Percentiles rank a stretch among this genome's conserved stretches.
Evolutionary conservation across 1,284 basidiomycete genomes (phyloP).

Genomic region (Retiboletus flavoniger): DNA sequence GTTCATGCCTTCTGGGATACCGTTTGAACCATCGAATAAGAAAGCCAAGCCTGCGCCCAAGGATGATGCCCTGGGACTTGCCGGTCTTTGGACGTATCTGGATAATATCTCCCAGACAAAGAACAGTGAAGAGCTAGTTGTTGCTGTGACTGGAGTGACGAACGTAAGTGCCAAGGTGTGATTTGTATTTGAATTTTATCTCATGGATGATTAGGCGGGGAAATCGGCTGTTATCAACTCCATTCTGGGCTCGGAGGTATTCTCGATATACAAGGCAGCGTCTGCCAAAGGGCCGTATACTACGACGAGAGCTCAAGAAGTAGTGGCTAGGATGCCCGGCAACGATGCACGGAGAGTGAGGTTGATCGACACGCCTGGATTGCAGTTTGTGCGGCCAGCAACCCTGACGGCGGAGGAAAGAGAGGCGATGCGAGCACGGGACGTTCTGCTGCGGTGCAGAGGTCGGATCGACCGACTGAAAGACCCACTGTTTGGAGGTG

Average conservation of each 20-base stretch:
- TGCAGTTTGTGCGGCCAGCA: constrained; percentile 56
- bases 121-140: constrained; percentile 46
- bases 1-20: constrained; percentile 48
- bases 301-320: constrained; percentile 65
- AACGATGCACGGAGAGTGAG: constrained; percentile 47
- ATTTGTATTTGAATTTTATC: constrained; percentile 6
- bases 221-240: constrained; percentile 85
- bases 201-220: constrained; percentile 51
- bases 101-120: constrained; percentile 48
- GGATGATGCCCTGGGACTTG: constrained; percentile 61
- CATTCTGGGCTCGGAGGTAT: constrained; percentile 51
- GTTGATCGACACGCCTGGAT: constrained; percentile 85
- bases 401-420: constrained; percentile 38
- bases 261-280: constrained; percentile 64
- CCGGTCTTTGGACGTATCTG: constrained; percentile 48
- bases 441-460: constrained; percentile 76
- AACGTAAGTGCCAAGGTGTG: constrained; percentile 52
- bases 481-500: constrained; percentile 78
- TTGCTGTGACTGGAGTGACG: constrained; percentile 74
- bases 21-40: constrained; percentile 30
- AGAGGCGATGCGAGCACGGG: constrained; percentile 54
- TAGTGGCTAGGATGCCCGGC: constrained; percentile 44
- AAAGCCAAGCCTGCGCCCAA: constrained; percentile 41
- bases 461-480: constrained; percentile 88
- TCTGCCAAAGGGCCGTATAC: constrained; percentile 63